These are phyloP conservation scores for Chytriomyces sp. DNA, from an alignment of 192 early-diverging fungal species.

Conservation along the genomic window DNA sequence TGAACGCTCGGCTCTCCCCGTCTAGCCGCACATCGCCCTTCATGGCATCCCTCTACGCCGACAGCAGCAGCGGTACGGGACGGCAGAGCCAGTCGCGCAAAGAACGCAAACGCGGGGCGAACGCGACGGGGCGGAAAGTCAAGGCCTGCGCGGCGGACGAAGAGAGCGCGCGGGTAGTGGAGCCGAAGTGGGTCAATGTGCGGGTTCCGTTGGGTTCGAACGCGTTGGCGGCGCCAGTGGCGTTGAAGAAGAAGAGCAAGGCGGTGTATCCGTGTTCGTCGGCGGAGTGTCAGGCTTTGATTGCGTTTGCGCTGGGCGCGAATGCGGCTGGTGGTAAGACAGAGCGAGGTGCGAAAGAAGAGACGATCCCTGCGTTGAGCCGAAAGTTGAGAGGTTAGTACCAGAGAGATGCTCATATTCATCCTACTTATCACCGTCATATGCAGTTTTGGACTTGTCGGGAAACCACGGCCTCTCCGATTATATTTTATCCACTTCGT, in stretches of 20 bases:
- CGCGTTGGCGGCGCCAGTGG: neutral
- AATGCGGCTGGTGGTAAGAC: neutral
- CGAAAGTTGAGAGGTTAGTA: slow-evolving; percentile 16
- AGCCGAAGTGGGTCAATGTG: neutral
- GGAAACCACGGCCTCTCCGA: slow-evolving; percentile 47
- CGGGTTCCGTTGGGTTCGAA: neutral
- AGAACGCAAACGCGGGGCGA: neutral
- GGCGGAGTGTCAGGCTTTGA: slow-evolving; percentile 37
- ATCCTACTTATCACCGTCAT: neutral
- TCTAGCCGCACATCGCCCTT: slow-evolving; percentile 12
- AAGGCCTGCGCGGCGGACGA: neutral
- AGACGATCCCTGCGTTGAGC: neutral
- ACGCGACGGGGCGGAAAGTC: neutral
- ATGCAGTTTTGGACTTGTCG: slow-evolving; percentile 43
- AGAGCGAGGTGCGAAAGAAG: neutral
- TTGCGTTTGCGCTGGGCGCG: slow-evolving; percentile 18
- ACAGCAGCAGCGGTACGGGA: neutral
- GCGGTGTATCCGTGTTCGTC: slow-evolving; percentile 40
- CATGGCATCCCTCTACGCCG: slow-evolving; percentile 9
- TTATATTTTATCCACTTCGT: slow-evolving; percentile 27
- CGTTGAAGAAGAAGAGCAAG: neutral
- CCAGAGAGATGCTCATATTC: neutral
- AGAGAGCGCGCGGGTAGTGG: neutral
- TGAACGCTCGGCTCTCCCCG: neutral
- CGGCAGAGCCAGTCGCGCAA: neutral